These are phyloP conservation scores for Eucalyptus victrix DNA, from an alignment of 345 rosid genomes.

Conservation along the genomic window DNA sequence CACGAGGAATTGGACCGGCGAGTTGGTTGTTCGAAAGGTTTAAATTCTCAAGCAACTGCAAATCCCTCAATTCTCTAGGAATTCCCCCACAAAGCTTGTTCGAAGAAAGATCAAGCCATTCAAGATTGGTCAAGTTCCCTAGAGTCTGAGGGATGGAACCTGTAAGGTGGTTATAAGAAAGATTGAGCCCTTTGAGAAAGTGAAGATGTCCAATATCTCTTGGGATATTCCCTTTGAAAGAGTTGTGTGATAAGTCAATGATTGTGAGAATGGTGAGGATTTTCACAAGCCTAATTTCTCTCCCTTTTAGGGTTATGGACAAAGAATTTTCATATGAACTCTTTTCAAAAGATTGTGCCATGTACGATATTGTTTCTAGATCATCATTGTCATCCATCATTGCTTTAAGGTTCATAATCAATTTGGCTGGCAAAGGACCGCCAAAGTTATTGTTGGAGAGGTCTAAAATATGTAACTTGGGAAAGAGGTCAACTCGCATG, in stretches of 20 bases:
- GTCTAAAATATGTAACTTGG: background rate
- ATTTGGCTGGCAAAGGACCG: background rate
- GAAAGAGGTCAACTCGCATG: accelerated
- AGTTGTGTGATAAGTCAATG: background rate
- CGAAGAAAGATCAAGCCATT: accelerated
- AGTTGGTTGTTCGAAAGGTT: background rate
- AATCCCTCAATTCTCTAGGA: accelerated
- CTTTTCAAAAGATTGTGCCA: background rate
- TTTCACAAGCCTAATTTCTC: accelerated
- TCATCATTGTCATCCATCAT: accelerated
- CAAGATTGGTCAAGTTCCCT: background rate
- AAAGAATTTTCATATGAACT: accelerated
- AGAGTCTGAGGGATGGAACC: background rate
- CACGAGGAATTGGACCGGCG: accelerated
- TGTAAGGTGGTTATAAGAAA: background rate
- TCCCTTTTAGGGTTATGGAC: accelerated
- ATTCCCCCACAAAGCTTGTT: background rate
- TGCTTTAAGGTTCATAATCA: background rate
- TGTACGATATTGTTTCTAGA: accelerated
- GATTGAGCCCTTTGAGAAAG: accelerated
- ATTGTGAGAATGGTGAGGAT: accelerated
- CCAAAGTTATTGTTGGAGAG: background rate
- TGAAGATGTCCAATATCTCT: accelerated
- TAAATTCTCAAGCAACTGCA: accelerated
- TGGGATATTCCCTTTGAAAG: background rate